phyloP scores from a whole-genome alignment of 2,329 filamentous ascomycete species.

The Alternaria brassicicola region DNA sequence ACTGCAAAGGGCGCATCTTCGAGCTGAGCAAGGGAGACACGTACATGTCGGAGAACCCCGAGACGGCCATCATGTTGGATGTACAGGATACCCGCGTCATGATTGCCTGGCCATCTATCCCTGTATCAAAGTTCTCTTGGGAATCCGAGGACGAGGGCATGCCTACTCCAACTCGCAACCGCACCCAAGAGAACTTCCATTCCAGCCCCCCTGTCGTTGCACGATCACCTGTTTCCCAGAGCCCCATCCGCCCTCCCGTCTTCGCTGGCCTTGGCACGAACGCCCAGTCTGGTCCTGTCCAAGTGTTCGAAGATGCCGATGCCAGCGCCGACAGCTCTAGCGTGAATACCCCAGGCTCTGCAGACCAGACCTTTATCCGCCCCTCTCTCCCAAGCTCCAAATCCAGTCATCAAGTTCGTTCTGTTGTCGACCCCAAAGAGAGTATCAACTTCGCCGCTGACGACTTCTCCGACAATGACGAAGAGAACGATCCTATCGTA shows the following conservation, averaged over 20 bases:
- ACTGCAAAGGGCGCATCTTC: slow-evolving; percentile 86
- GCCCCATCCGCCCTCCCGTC: slow-evolving; percentile 59
- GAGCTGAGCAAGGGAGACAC: slow-evolving; percentile 86
- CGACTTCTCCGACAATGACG: slow-evolving; percentile 75
- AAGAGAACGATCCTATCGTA: slow-evolving; percentile 92
- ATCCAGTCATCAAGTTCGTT: slow-evolving; percentile 25
- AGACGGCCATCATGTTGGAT: slow-evolving; percentile 90
- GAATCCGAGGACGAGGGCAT: slow-evolving; percentile 65
- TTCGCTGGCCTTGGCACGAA: slow-evolving; percentile 47
- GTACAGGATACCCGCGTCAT: slow-evolving; percentile 91
- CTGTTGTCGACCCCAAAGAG: slow-evolving; percentile 26
- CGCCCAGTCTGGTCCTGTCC: slow-evolving; percentile 33
- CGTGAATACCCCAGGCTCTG: slow-evolving; percentile 28
- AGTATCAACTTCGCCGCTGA: slow-evolving; percentile 52
- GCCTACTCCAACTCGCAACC: slow-evolving; percentile 43
- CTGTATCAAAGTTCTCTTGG: slow-evolving; percentile 56
- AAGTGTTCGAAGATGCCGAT: slow-evolving; percentile 50
- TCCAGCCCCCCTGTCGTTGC: slow-evolving; percentile 70
- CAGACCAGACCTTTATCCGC: slow-evolving; percentile 41
- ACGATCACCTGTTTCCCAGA: slow-evolving; percentile 78
- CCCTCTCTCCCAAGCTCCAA: slow-evolving; percentile 31
- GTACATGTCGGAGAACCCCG: slow-evolving; percentile 87
- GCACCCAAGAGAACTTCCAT: slow-evolving; percentile 54
- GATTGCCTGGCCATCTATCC: slow-evolving; percentile 80
- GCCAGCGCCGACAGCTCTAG: slow-evolving; percentile 33